Evolutionary conservation across 257 asterid species (phyloP).

Genomic region (Anisodus acutangulus): DNA sequence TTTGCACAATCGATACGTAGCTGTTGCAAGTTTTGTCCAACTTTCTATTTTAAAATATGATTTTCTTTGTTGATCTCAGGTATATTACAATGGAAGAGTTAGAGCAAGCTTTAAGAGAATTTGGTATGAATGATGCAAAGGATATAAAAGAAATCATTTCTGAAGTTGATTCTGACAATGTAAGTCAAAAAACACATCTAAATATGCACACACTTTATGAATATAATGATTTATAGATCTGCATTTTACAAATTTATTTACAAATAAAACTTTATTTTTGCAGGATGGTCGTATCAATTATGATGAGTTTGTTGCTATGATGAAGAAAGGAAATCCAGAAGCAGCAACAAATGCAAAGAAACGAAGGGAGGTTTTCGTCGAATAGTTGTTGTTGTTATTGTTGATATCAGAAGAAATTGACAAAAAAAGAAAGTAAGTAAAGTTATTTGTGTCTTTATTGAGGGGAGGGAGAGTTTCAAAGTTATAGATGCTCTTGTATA

Average conservation of each 20-base stretch:
- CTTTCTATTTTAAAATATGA: not conserved
- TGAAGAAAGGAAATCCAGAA: constrained; percentile 42
- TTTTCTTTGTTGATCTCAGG: constrained; percentile 38
- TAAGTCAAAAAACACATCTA: constrained; percentile 36
- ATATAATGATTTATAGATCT: not conserved
- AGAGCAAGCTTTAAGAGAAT: constrained; percentile 72
- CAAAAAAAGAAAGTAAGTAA: not conserved
- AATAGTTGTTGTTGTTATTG: constrained; percentile 23
- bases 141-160: constrained; percentile 66
- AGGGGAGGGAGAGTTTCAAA: constrained; percentile 30
- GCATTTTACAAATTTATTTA: not conserved
- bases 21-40: not conserved
- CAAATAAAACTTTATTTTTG: not conserved
- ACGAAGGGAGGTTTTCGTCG: constrained; percentile 36
- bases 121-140: constrained; percentile 60
- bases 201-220: not conserved
- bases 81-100: constrained; percentile 72
- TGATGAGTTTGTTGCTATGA: constrained; percentile 41
- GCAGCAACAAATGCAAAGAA: constrained; percentile 35
- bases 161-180: constrained; percentile 68
- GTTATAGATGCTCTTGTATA: constrained; percentile 25
- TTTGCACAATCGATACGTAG: not conserved
- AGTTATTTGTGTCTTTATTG: constrained; percentile 24
- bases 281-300: constrained; percentile 43
- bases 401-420: not conserved